Conservation (phyloP, 352 stramenopile species). For the Globisporangium acanthophoron region DNA sequence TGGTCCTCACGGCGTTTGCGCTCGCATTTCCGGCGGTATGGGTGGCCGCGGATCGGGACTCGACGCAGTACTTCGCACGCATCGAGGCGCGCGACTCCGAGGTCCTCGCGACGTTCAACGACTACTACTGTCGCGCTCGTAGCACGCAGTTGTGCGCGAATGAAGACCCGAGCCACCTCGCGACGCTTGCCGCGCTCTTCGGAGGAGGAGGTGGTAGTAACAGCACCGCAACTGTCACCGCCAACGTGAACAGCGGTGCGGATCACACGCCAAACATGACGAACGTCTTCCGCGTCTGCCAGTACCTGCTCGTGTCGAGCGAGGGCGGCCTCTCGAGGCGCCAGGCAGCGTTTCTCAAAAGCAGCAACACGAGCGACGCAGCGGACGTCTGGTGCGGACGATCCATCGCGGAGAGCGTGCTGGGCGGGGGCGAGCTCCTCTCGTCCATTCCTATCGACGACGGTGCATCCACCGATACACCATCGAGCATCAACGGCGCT, state of each 20-base stretch:
- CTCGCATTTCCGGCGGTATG: not conserved
- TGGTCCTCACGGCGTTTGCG: not conserved
- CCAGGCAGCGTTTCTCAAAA: slow-evolving; percentile 1
- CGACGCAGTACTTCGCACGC: not conserved
- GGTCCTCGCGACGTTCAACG: slow-evolving; percentile 1
- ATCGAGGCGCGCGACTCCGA: not conserved
- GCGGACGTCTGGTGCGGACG: slow-evolving; percentile 5
- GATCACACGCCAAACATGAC: not conserved
- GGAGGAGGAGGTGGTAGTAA: not conserved
- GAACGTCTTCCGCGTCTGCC: slow-evolving; percentile 1
- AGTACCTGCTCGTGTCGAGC: slow-evolving; percentile 2
- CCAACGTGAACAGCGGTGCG: not conserved
- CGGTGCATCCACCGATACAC: not conserved
- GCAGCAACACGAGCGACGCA: slow-evolving; percentile 3
- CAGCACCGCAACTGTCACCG: not conserved
- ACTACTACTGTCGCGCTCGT: slow-evolving; percentile 2
- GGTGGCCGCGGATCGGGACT: not conserved
- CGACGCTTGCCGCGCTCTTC: not conserved
- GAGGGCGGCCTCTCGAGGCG: not conserved
- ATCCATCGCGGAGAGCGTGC: not conserved
- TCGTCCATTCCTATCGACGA: no score
- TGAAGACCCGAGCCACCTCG: not conserved
- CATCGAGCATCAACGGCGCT: not conserved
- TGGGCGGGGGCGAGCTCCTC: not conserved
- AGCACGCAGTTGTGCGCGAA: not conserved